phyloP scores from a whole-genome alignment of 176 grass and related monocot species.

The Tillandsia fasciculata region DNA sequence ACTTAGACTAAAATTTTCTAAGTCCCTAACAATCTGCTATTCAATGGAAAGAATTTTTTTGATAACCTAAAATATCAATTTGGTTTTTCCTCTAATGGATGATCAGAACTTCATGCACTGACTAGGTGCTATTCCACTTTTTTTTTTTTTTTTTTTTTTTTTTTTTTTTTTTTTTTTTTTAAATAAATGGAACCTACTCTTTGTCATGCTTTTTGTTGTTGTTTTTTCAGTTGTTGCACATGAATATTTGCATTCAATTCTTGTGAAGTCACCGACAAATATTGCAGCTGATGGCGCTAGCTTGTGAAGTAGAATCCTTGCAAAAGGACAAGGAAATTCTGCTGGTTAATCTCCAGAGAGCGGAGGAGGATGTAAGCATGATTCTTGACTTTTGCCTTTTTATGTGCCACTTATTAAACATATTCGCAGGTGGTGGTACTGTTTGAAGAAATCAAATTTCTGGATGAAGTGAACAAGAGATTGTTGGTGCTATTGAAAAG shows the following conservation, averaged over 20 bases:
- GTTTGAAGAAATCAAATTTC: slow-evolving; percentile 63
- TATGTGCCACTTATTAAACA: neutral
- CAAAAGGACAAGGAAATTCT: slow-evolving; percentile 65
- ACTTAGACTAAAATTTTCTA: no score
- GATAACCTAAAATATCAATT: no score
- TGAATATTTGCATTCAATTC: neutral
- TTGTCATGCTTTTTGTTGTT: neutral
- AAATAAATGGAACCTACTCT: no score
- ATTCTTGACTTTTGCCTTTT: neutral
- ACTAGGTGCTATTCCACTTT: no score
- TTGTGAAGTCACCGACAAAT: neutral
- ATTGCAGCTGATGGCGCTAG: slow-evolving; percentile 31
- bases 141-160: no score
- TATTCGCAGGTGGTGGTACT: slow-evolving; percentile 43
- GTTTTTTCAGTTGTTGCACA: neutral
- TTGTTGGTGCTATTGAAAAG: slow-evolving; percentile 42
- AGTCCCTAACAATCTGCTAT: no score
- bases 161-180: no score
- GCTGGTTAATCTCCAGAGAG: slow-evolving; percentile 58
- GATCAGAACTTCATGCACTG: no score
- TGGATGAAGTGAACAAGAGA: slow-evolving; percentile 71
- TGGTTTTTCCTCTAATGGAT: no score
- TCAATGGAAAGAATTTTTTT: no score
- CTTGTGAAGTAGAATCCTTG: slow-evolving; percentile 42
- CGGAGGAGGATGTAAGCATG: slow-evolving; percentile 69